phyloP scores from a whole-genome alignment of 2,329 filamentous ascomycete genomes.

The Phoma herbarum region DNA sequence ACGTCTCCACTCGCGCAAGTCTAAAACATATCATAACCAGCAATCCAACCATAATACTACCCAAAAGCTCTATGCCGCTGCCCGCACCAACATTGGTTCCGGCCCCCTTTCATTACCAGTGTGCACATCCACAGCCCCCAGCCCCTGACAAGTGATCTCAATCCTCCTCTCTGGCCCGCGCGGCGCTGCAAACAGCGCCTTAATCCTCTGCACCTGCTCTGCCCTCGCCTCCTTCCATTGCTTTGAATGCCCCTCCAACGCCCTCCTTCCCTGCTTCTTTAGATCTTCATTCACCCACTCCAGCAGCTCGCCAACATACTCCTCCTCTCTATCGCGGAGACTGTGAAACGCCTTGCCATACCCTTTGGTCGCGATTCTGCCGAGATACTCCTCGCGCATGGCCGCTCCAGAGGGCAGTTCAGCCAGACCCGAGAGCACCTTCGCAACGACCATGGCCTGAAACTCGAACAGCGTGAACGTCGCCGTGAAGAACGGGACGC shows the following conservation, averaged over 20 bases:
- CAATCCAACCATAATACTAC: too few relatives aligned
- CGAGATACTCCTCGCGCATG: conserved; percentile 56
- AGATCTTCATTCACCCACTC: conserved; percentile 51
- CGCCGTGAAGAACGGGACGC: conserved; percentile 70
- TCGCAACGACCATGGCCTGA: conserved; percentile 69
- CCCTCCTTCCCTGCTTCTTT: conserved; percentile 22
- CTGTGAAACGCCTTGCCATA: conserved; percentile 57
- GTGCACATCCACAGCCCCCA: neutral
- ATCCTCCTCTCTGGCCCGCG: neutral
- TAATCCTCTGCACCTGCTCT: conserved; percentile 44
- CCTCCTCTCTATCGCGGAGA: conserved; percentile 51
- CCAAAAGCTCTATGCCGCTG: too few relatives aligned
- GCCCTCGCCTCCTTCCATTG: conserved; percentile 49
- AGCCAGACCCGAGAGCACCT: conserved; percentile 63
- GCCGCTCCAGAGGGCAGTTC: conserved; percentile 56
- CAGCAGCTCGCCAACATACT: conserved; percentile 53
- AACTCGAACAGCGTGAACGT: conserved; percentile 77
- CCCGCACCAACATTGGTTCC: neutral
- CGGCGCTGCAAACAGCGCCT: conserved; percentile 39
- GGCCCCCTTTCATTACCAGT: too few relatives aligned
- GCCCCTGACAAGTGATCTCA: conserved; percentile 2
- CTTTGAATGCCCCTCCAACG: conserved; percentile 48
- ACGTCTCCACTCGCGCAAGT: too few relatives aligned
- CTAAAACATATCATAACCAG: too few relatives aligned
- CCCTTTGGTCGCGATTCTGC: conserved; percentile 50